phyloP scores from a whole-genome alignment of 2,329 filamentous ascomycete genomes.

The Exserohilum rostratum region DNA sequence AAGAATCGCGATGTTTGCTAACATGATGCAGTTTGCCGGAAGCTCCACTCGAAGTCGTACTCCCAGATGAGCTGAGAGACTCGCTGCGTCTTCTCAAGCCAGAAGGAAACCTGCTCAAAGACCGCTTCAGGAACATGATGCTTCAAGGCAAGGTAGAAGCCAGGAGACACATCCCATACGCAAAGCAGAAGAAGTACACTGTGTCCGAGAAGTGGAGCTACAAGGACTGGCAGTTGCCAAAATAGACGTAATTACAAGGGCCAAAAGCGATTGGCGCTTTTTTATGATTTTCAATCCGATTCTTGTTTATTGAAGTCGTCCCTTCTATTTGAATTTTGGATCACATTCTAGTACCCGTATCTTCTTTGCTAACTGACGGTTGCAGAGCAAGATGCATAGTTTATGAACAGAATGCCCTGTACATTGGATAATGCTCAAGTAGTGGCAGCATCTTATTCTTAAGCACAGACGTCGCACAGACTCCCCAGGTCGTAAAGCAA shows the following conservation, averaged over 20 bases:
- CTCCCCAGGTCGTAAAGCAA: too few species aligned
- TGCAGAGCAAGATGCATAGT: background rate
- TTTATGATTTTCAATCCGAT: background rate
- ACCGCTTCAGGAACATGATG: conserved; percentile 87
- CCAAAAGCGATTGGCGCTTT: background rate
- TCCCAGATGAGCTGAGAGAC: conserved; percentile 58
- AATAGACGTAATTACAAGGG: conserved; percentile 1
- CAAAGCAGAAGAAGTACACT: conserved; percentile 80
- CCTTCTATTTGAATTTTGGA: background rate
- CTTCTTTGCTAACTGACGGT: background rate
- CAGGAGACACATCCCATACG: conserved; percentile 77
- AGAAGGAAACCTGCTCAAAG: conserved; percentile 92
- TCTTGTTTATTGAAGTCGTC: background rate
- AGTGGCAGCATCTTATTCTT: background rate
- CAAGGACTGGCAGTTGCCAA: conserved; percentile 80
- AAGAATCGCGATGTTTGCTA: conserved; percentile 3
- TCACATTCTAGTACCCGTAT: background rate
- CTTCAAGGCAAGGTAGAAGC: conserved; percentile 88
- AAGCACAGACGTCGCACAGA: background rate
- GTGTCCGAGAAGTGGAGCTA: conserved; percentile 95
- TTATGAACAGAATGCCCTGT: too few species aligned
- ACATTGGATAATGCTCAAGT: background rate
- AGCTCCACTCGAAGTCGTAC: conserved; percentile 59
- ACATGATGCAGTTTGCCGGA: conserved; percentile 67
- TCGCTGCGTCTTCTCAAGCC: conserved; percentile 68